These are phyloP conservation scores for Xylariomycetidae sp. DNA, from an alignment of 2,329 filamentous ascomycete species.

Conservation along the genomic window DNA sequence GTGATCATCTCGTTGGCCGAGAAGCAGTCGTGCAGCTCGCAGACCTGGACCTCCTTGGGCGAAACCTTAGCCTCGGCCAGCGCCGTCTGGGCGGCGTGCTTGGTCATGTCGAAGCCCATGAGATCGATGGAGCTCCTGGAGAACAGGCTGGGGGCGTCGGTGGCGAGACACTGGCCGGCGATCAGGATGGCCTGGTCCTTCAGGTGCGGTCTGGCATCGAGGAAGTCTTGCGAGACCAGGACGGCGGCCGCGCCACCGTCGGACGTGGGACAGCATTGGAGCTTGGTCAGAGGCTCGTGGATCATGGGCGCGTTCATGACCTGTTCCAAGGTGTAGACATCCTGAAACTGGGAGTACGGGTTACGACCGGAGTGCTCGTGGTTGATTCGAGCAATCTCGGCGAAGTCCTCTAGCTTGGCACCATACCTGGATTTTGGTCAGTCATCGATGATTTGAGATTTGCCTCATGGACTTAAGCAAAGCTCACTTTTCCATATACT, in stretches of 20 bases:
- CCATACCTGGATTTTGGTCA: constrained; percentile 58
- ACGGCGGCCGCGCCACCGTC: constrained; percentile 88
- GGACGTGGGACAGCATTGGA: constrained; percentile 97
- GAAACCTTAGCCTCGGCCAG: constrained; percentile 67
- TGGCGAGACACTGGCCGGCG: constrained; percentile 83
- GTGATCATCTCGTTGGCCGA: constrained; percentile 89
- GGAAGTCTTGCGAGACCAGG: constrained; percentile 82
- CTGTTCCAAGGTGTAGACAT: constrained; percentile 85
- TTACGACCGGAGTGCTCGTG: constrained; percentile 88
- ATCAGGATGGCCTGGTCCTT: constrained; percentile 80
- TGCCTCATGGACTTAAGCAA: not conserved
- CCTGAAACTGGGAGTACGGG: constrained; percentile 96
- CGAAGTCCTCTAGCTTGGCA: constrained; percentile 80
- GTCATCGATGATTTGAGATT: constrained; percentile 1
- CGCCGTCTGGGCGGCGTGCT: constrained; percentile 65
- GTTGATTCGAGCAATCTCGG: constrained; percentile 89
- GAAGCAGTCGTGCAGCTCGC: constrained; percentile 96
- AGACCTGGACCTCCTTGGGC: constrained; percentile 70
- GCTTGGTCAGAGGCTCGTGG: constrained; percentile 83
- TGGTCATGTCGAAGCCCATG: constrained; percentile 82
- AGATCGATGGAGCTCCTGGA: constrained; percentile 78
- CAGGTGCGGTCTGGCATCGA: constrained; percentile 78
- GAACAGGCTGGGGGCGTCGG: constrained; percentile 77
- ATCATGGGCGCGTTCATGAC: constrained; percentile 73
- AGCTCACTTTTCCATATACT: constrained; percentile 87